Evolutionary conservation across 1,139 yeast species (phyloP).

Genomic region (Scheffersomyces titani): DNA sequence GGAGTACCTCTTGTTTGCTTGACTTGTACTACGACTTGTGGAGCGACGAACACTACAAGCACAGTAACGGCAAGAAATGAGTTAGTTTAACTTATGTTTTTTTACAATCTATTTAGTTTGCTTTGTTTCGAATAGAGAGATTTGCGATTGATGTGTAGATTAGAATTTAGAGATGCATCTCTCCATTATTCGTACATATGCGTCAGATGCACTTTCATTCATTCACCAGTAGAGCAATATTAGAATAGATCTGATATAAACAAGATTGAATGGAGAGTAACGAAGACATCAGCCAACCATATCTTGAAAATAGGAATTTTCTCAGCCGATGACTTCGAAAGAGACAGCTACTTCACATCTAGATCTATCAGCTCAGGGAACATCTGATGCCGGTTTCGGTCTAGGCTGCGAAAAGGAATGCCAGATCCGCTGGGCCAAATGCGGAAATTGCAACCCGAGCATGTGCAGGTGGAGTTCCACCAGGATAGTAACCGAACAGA

Average conservation of each 20-base stretch:
- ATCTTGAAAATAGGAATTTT: no score
- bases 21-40: conserved; percentile 74
- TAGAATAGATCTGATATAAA: no score
- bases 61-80: neutral
- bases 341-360: neutral
- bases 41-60: conserved; percentile 19
- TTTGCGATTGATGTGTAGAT: neutral
- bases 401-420: neutral
- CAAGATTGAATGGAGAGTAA: no score
- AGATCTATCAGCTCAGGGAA: neutral
- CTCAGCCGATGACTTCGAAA: no score
- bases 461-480: neutral
- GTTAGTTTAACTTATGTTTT: neutral
- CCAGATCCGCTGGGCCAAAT: neutral
- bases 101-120: neutral
- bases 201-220: neutral
- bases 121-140: neutral
- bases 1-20: conserved; percentile 86
- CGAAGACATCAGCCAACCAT: no score
- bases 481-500: no score
- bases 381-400: neutral
- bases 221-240: no score
- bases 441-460: neutral
- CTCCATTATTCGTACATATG: neutral
- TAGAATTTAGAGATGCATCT: neutral